Evolutionary conservation across 305 asterid genomes (phyloP).

Genomic region (Fraxinus latifolia): DNA sequence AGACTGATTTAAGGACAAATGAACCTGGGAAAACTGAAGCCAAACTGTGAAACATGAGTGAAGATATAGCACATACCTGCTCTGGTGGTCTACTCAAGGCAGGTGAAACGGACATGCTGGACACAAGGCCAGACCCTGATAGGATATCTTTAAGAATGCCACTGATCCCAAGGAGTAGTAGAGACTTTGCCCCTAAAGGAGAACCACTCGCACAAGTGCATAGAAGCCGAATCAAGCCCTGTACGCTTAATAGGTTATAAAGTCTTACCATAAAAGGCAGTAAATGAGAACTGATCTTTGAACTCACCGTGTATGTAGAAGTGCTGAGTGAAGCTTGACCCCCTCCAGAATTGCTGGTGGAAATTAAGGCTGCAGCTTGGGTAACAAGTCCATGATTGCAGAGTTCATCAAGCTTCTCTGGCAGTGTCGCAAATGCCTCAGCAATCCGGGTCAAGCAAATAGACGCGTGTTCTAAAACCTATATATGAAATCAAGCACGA

Average conservation of each 20-base stretch:
- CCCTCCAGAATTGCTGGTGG: conserved; percentile 81
- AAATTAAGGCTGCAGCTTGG: conserved; percentile 86
- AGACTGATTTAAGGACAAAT: neutral
- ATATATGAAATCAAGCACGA: conserved; percentile 19
- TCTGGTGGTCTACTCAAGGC: conserved; percentile 92
- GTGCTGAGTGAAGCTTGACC: conserved; percentile 91
- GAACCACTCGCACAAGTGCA: conserved; percentile 96
- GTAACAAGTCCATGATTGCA: conserved; percentile 92
- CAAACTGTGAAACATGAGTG: conserved; percentile 12
- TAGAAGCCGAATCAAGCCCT: conserved; percentile 94
- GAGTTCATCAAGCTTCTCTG: conserved; percentile 90
- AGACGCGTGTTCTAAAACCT: conserved; percentile 97
- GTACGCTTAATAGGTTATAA: conserved; percentile 36
- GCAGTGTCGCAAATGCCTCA: conserved; percentile 84
- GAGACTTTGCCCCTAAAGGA: conserved; percentile 77
- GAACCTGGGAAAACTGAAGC: neutral
- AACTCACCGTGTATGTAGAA: conserved; percentile 85
- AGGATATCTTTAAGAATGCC: conserved; percentile 89
- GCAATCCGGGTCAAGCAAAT: conserved; percentile 96
- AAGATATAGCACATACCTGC: conserved; percentile 57
- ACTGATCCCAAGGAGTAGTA: conserved; percentile 86
- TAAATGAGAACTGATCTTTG: conserved; percentile 11
- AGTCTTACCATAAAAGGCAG: conserved; percentile 15
- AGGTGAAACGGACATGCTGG: conserved; percentile 82
- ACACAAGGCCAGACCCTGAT: conserved; percentile 80